Base-by-base conservation (phyloP, 2,329 filamentous ascomycete genomes). In the Alternaria conjuncta region DNA sequence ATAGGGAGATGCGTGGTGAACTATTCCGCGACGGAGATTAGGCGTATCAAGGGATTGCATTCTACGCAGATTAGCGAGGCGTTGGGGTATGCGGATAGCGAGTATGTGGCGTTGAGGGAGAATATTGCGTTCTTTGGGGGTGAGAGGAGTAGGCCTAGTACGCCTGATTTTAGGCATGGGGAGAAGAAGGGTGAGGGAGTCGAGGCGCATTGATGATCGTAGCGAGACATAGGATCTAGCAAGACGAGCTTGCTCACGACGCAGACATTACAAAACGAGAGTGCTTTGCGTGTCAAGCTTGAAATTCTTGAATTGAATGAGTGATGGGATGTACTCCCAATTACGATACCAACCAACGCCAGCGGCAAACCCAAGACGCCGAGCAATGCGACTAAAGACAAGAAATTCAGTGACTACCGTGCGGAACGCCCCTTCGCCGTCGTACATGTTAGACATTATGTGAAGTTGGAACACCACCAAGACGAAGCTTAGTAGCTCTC, bases 1-100 rank as follows among this genome's bases (percentile, higher is more conserved):
- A 92, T 98, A 20, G 96, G 96, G 0, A 86, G 95, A 36, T 94
- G 93, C 5, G 83, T 99, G 53, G 94, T 97, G 61, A 97, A 98
- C 80, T 99, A 98, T 78, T 92, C 92, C n/a, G 89, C 92, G 2
- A 84, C 86, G 1, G 95, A 99, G 81, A 94, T 99, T 65, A 83
- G 85, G 61, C 85, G 92, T 55, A 97, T 99, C 76, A 93, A 92
- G 82, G 96, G 96, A 1, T 85, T 91, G 68, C 89, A 92, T 77
- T 97, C 94, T 76, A 87, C 86, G 6, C 91, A 97, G 77, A 97
- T 99, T 67, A 85, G 89, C 51, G 85, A 86, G 10, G 83, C 96
- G 47, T 82, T 99, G 30, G 96, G 95, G 4, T 99, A 97, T 81
- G 93, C 93, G 20, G 94, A 97, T 78, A 96, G 92, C 75, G 94